Evolutionary conservation across 208 protist genomes (phyloP), one percentile per base, ranked within the genome.

Genomic region (Crithidia sp.): DNA sequence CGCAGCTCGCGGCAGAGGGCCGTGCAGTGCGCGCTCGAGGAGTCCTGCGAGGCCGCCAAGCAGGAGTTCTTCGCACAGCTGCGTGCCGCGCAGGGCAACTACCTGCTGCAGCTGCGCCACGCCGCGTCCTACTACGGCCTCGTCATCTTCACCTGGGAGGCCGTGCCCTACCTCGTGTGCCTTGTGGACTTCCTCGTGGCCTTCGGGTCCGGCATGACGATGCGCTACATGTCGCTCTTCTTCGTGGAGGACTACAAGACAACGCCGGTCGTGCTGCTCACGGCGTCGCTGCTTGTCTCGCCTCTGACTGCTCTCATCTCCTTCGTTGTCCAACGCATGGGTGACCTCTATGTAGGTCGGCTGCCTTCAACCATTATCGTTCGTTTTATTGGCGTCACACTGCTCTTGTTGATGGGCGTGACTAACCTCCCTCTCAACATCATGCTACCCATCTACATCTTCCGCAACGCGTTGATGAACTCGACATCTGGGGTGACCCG

Each of bases 381-480:
- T 41, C 85, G 85, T 1, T 13, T 74, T 1, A 68, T 79, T 19
- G 85, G 85, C 40, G 75, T 79, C 9, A 79, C 59, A 4, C 58
- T 84, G 9, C 64, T 90, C 45, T 28, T 85, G 40, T 44, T 85
- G 7, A 47, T 87, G 55, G 66, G 54, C 28, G 64, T 60, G n/a
- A 77, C 62, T 16, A 49, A 13, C 14, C 37, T 91, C 5, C 53
- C 71, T 7, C 61, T 76, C 39, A 64, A 62, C 47, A 14, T 69
- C 10, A 50, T 76, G 50, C 54, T 76, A 40, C 71, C 71, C 63
- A 76, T 69, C 44, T 86, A 79, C 63, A 63, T 91, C 40, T 45
- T 77, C 19, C 80, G 87, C 12, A 87, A 85, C 60, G 71, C 84
- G 5, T 43, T 69, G 6, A 92, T 88, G 83, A 92, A 92, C 66